Evolutionary conservation across 2,329 filamentous ascomycete genomes (phyloP).

Genomic region (Trichophyton benhamiae): DNA sequence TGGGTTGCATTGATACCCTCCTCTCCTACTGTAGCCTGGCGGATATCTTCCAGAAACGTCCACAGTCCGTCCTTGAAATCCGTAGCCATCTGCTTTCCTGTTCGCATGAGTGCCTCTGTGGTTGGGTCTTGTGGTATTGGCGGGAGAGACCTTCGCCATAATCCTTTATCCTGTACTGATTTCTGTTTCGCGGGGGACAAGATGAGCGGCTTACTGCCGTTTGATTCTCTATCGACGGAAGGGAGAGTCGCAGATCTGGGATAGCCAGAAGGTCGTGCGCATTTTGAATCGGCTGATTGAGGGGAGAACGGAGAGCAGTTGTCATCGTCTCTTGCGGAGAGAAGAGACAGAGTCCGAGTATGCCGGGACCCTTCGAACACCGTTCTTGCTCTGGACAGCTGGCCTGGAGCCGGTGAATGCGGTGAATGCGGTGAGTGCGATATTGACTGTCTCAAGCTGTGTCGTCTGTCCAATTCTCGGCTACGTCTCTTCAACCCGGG

Average conservation of each 20-base stretch:
- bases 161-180: conserved; percentile 14
- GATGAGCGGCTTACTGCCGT: conserved; percentile 13
- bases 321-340: conserved; percentile 38
- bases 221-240: conserved; percentile 25
- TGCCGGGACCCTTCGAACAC: conserved; percentile 55
- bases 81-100: conserved; percentile 66
- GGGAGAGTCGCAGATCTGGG: conserved; percentile 32
- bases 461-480: conserved; percentile 60
- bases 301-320: conserved; percentile 14
- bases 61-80: conserved; percentile 82
- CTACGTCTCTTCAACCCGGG: conserved; percentile 27
- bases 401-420: conserved; percentile 23
- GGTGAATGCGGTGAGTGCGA: conserved; percentile 25
- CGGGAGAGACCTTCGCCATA: conserved; percentile 32
- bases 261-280: conserved; percentile 20
- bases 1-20: conserved; percentile 58
- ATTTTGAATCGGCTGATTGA: conserved; percentile 13
- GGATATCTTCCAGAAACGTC: conserved; percentile 90
- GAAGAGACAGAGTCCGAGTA: conserved; percentile 60
- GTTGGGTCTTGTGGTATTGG: conserved; percentile 28
- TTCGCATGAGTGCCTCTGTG: conserved; percentile 41
- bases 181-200: conserved; percentile 25
- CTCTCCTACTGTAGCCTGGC: conserved; percentile 90
- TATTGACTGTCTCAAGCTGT: conserved; percentile 47
- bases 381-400: conserved; percentile 39